Conservation (phyloP, 352 stramenopile species). For the Globisporangium middletonii region DNA sequence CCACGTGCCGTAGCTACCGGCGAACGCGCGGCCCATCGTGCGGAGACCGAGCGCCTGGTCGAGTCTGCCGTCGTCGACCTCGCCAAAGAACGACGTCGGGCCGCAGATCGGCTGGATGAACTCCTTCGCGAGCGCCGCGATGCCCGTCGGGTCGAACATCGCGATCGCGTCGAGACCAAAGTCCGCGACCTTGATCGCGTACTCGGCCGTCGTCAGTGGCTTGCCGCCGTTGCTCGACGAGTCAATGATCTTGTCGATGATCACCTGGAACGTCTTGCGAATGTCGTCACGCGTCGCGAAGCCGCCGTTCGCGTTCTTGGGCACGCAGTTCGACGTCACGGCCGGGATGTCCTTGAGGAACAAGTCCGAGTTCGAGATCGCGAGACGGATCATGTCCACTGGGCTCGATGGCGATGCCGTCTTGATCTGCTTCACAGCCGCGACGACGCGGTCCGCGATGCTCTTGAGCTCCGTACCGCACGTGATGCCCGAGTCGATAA, state of each 20-base stretch:
- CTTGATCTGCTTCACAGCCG: constrained; percentile 31
- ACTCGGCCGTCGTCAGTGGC: constrained; percentile 18
- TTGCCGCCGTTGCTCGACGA: constrained; percentile 25
- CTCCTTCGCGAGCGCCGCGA: constrained; percentile 37
- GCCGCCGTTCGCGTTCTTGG: constrained; percentile 24
- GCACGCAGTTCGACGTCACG: constrained; percentile 37
- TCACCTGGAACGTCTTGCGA: constrained; percentile 43
- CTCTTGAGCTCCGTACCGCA: constrained; percentile 45
- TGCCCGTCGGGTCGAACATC: constrained; percentile 43
- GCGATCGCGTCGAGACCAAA: constrained; percentile 32
- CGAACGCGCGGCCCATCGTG: constrained; percentile 34
- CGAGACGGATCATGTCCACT: constrained; percentile 31
- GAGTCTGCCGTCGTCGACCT: constrained; percentile 53
- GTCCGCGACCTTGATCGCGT: constrained; percentile 31
- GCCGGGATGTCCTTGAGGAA: constrained; percentile 43
- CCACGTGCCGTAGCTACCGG: constrained; percentile 30
- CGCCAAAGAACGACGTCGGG: constrained; percentile 41
- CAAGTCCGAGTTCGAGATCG: constrained; percentile 32
- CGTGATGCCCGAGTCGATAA: constrained; percentile 30
- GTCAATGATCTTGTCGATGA: constrained; percentile 51
- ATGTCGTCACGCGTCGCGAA: constrained; percentile 43
- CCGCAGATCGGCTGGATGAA: constrained; percentile 60
- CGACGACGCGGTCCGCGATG: constrained; percentile 39
- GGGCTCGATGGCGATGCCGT: constrained; percentile 17
- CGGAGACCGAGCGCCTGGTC: constrained; percentile 36